Conservation (phyloP, 768 basidiomycete species). For the Clitopilus hobsonii region DNA sequence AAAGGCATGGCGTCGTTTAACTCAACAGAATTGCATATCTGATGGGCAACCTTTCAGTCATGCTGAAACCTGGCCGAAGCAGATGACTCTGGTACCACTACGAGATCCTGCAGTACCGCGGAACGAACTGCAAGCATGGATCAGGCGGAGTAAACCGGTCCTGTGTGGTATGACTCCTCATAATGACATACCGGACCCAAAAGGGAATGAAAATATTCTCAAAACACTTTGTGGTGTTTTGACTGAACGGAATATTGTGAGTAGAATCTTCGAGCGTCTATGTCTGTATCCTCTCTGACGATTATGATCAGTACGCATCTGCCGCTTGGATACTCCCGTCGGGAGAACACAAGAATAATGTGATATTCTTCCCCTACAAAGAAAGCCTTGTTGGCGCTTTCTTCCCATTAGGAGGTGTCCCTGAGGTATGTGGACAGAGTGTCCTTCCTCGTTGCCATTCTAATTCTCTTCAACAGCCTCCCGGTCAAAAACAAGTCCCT, state of each 20-base stretch:
- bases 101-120: constrained; percentile 34
- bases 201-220: constrained; percentile 39
- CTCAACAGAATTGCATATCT: neutral
- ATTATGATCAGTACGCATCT: constrained; percentile 39
- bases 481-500: constrained; percentile 26
- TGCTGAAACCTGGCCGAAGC: constrained; percentile 48
- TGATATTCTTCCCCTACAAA: constrained; percentile 36
- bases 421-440: constrained; percentile 29
- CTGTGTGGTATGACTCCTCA: constrained; percentile 37
- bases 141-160: constrained; percentile 32
- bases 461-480: constrained; percentile 21
- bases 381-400: constrained; percentile 36
- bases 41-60: constrained; percentile 29
- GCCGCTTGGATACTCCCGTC: constrained; percentile 44
- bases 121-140: constrained; percentile 42
- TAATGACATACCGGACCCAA: constrained; percentile 23
- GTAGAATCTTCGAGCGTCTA: constrained; percentile 14
- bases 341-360: constrained; percentile 37
- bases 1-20: constrained; percentile 26
- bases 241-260: constrained; percentile 37
- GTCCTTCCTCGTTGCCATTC: neutral
- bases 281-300: neutral
- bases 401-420: constrained; percentile 48
- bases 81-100: constrained; percentile 35
- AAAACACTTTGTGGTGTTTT: constrained; percentile 37